Evolutionary conservation across 1,139 yeast species (phyloP).

Genomic region (Zygoascus hellenicus): DNA sequence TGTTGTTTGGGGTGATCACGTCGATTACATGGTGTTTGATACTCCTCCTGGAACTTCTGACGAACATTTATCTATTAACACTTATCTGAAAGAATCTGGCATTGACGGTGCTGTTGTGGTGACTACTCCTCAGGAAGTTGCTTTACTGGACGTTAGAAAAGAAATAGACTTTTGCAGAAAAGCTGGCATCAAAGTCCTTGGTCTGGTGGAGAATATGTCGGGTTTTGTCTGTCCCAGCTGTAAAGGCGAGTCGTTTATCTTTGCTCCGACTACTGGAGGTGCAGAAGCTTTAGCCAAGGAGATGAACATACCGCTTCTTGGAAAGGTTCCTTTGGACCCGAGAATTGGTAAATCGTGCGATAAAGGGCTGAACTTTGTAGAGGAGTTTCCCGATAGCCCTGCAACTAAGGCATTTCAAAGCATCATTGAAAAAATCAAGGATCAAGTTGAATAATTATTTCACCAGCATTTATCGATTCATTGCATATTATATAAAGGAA

Average conservation of each 20-base stretch:
- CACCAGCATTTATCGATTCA: not conserved
- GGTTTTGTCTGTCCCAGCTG: slow-evolving; percentile 98
- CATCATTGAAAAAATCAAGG: slow-evolving; percentile 46
- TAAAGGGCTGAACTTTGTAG: slow-evolving; percentile 74
- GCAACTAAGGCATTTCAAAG: slow-evolving; percentile 82
- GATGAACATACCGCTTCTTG: slow-evolving; percentile 67
- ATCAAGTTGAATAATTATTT: slow-evolving; percentile 2
- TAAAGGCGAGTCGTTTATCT: slow-evolving; percentile 82
- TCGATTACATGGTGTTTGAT: slow-evolving; percentile 86
- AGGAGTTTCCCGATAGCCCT: slow-evolving; percentile 83
- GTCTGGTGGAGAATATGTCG: slow-evolving; percentile 95
- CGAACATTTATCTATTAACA: slow-evolving; percentile 87
- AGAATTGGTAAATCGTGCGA: slow-evolving; percentile 89
- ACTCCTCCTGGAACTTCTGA: slow-evolving; percentile 99
- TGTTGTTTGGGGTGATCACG: slow-evolving; percentile 83
- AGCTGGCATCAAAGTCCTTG: slow-evolving; percentile 79
- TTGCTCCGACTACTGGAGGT: slow-evolving; percentile 96
- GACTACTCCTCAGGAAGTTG: slow-evolving; percentile 97
- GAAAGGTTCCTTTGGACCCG: slow-evolving; percentile 94
- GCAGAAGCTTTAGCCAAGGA: slow-evolving; percentile 82
- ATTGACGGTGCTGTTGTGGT: slow-evolving; percentile 94
- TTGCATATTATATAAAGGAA: not conserved
- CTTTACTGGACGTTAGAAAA: slow-evolving; percentile 87
- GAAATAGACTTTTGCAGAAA: slow-evolving; percentile 93
- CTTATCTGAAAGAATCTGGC: slow-evolving; percentile 82